Percentiles rank a stretch among this genome's conserved stretches.
Conservation (phyloP, 2,329 filamentous ascomycete species). For the Westerdykella ornata region DNA sequence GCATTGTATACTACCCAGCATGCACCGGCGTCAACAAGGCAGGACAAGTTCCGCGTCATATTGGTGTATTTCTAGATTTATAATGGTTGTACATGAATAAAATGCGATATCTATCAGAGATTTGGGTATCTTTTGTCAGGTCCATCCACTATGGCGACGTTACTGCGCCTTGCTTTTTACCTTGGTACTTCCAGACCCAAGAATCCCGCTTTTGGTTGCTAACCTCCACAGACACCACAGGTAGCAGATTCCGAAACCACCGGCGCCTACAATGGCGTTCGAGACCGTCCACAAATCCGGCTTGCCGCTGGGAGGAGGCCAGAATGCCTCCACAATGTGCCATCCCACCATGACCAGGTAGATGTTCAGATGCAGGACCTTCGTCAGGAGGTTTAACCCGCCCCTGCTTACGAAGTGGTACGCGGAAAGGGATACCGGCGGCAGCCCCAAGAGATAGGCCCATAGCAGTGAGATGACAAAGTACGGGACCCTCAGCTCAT, state of each 20-base stretch:
- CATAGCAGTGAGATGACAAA: constrained; percentile 77
- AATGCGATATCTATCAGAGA: constrained; percentile 8
- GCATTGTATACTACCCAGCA: constrained; percentile 29
- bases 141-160: neutral
- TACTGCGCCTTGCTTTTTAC: constrained; percentile 39
- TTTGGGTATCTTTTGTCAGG: constrained; percentile 5
- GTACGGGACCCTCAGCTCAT: constrained; percentile 79
- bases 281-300: constrained; percentile 92
- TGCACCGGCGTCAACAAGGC: constrained; percentile 22
- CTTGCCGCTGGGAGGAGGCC: constrained; percentile 64
- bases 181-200: constrained; percentile 13
- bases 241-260: constrained; percentile 81
- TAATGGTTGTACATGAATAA: constrained; percentile 12
- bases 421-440: constrained; percentile 64
- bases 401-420: constrained; percentile 49
- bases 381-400: constrained; percentile 52
- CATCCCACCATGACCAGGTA: constrained; percentile 73
- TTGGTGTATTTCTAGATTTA: constrained; percentile 14
- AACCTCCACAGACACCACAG: constrained; percentile 79
- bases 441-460: constrained; percentile 84
- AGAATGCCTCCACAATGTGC: constrained; percentile 68
- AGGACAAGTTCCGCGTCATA: constrained; percentile 6
- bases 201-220: constrained; percentile 51
- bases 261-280: constrained; percentile 80
- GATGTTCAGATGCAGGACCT: constrained; percentile 66